phyloP scores from a whole-genome alignment of 1,284 basidiomycete genomes.

The Cutaneotrichosporon curvatum region DNA sequence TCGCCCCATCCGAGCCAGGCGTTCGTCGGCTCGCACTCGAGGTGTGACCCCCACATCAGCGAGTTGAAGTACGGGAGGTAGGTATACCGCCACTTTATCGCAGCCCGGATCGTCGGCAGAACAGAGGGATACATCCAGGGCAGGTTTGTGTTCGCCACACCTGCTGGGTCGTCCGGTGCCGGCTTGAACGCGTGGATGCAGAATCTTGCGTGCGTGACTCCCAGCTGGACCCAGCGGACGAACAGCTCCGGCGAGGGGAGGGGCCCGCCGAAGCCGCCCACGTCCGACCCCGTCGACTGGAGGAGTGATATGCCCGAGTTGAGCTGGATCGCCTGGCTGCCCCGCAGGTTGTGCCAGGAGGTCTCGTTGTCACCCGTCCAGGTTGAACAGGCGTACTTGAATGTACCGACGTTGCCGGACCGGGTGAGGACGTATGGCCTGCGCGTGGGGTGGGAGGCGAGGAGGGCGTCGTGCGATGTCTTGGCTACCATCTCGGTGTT shows the following conservation, averaged over 20 bases:
- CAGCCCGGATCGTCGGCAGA: slow-evolving; percentile 39
- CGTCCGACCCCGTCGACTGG: slow-evolving; percentile 40
- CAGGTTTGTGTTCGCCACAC: slow-evolving; percentile 42
- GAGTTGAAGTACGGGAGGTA: slow-evolving; percentile 42
- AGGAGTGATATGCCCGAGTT: slow-evolving; percentile 45
- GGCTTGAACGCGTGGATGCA: slow-evolving; percentile 49
- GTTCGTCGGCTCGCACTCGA: slow-evolving; percentile 43
- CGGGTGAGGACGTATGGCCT: slow-evolving; percentile 47
- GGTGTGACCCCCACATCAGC: slow-evolving; percentile 47
- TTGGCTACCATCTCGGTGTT: slow-evolving; percentile 47
- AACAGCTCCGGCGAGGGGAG: slow-evolving; percentile 46
- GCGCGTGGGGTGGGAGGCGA: slow-evolving; percentile 30
- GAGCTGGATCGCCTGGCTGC: slow-evolving; percentile 39
- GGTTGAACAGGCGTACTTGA: slow-evolving; percentile 46
- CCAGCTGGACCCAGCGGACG: slow-evolving; percentile 47
- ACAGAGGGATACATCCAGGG: slow-evolving; percentile 50
- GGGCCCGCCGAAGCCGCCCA: slow-evolving; percentile 48
- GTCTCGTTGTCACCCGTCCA: slow-evolving; percentile 48
- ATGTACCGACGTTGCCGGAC: slow-evolving; percentile 47
- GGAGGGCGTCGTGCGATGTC: slow-evolving; percentile 40
- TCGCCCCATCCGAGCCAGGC: slow-evolving; percentile 45
- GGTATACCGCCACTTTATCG: slow-evolving; percentile 48
- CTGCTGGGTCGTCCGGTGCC: slow-evolving; percentile 38
- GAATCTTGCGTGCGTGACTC: slow-evolving; percentile 43
- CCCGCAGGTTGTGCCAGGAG: slow-evolving; percentile 47